Evolutionary conservation across 1,284 basidiomycete species (phyloP).

Genomic region (Grifola frondosa): DNA sequence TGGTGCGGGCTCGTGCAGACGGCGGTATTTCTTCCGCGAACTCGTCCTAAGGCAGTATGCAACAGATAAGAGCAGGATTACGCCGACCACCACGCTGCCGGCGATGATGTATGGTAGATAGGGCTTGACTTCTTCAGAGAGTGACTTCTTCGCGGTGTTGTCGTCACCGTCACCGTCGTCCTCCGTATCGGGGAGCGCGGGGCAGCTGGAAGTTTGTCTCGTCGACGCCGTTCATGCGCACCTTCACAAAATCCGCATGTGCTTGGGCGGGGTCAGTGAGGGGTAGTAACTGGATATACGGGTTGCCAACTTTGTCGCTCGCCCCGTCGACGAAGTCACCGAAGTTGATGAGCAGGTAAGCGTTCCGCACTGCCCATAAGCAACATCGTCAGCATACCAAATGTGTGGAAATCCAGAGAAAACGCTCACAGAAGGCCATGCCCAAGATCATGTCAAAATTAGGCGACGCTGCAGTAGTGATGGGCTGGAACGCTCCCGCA

Average conservation of each 20-base stretch:
- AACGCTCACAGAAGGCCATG: constrained; percentile 71
- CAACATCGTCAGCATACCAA: constrained; percentile 2
- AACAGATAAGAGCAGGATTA: constrained; percentile 24
- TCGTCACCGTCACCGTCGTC: constrained; percentile 13
- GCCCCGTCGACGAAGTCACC: constrained; percentile 53
- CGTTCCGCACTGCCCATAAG: constrained; percentile 60
- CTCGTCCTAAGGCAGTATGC: constrained; percentile 27
- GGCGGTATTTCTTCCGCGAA: constrained; percentile 36
- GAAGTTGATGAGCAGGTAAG: constrained; percentile 60
- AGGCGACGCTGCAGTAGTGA: constrained; percentile 43
- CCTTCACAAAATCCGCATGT: constrained; percentile 52
- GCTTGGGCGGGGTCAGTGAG: constrained; percentile 41
- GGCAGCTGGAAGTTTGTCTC: constrained; percentile 47
- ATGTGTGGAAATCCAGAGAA: constrained; percentile 1
- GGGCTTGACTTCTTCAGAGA: constrained; percentile 24
- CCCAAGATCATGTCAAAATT: constrained; percentile 77
- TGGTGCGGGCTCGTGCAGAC: constrained; percentile 32
- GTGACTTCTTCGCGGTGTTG: constrained; percentile 13
- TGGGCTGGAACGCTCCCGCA: constrained; percentile 62
- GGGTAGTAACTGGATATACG: constrained; percentile 63
- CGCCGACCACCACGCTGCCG: constrained; percentile 25
- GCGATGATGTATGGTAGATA: constrained; percentile 34
- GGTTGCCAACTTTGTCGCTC: constrained; percentile 34
- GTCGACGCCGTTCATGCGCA: constrained; percentile 50
- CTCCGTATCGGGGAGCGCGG: constrained; percentile 31